Percentiles rank a stretch among this genome's conserved stretches.
These are phyloP conservation scores for Tolypocladium ophioglossoides DNA, from an alignment of 2,329 filamentous ascomycete species.

Conservation along the genomic window DNA sequence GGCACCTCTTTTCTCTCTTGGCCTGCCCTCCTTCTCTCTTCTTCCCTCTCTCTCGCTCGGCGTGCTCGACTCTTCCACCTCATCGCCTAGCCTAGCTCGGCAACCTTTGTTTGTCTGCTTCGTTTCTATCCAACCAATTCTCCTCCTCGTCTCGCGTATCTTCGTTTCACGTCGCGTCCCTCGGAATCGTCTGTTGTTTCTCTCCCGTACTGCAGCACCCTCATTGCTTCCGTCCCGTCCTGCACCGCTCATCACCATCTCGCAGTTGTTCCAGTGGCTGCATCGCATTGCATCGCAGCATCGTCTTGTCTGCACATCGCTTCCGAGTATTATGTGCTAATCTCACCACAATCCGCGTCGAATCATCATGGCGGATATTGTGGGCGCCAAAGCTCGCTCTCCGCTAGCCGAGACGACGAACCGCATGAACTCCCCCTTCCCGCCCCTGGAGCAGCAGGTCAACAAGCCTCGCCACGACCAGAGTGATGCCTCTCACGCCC, in stretches of 20 bases:
- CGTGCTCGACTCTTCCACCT: neutral
- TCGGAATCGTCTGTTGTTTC: neutral
- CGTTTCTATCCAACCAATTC: neutral
- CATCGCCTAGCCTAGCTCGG: neutral
- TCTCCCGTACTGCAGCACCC: neutral
- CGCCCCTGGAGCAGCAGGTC: constrained; percentile 13
- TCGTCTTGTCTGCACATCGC: neutral
- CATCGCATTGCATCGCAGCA: neutral
- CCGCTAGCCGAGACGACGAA: constrained; percentile 38
- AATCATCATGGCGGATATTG: constrained; percentile 18
- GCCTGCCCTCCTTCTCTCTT: constrained; percentile 2
- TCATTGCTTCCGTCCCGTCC: neutral
- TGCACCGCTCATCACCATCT: neutral
- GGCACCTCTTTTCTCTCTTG: neutral
- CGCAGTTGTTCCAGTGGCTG: neutral
- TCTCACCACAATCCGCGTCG: constrained; percentile 9
- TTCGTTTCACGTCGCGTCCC: neutral
- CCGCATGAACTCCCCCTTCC: constrained; percentile 32
- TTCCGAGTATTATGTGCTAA: constrained; percentile 24
- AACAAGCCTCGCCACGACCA: constrained; percentile 21
- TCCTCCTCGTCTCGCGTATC: neutral
- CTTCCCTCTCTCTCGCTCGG: constrained; percentile 9
- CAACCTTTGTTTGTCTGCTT: neutral
- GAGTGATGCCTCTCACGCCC: constrained; percentile 3
- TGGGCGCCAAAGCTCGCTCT: constrained; percentile 20